Evolutionary conservation across 352 stramenopile genomes (phyloP).

Genomic region (Phytophthora crassamura): DNA sequence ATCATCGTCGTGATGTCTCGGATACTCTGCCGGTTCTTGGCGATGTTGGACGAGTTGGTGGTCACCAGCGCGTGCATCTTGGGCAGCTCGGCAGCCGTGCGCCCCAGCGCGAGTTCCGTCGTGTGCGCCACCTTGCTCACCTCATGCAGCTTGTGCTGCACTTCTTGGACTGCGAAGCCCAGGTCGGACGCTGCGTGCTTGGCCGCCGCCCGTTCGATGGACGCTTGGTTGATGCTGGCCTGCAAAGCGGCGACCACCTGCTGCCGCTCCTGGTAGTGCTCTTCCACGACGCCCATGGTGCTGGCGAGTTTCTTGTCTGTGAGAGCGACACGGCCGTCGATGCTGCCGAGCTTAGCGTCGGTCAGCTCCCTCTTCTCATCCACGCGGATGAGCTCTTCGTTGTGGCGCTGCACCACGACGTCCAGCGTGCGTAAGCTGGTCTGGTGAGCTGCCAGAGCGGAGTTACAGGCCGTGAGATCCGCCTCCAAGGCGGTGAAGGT

Average conservation of each 20-base stretch:
- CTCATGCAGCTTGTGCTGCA: conserved; percentile 55
- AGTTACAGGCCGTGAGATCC: conserved; percentile 41
- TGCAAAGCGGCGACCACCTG: conserved; percentile 36
- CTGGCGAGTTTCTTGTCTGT: conserved; percentile 57
- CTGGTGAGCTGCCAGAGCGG: conserved; percentile 40
- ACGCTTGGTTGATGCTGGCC: conserved; percentile 36
- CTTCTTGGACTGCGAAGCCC: conserved; percentile 52
- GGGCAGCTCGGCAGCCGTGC: conserved; percentile 54
- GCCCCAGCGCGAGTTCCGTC: conserved; percentile 49
- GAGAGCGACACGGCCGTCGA: conserved; percentile 49
- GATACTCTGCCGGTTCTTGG: conserved; percentile 51
- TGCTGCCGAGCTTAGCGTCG: conserved; percentile 40
- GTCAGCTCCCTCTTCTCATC: conserved; percentile 37
- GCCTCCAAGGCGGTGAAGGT: conserved; percentile 34
- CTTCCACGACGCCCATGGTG: conserved; percentile 40
- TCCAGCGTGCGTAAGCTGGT: conserved; percentile 42
- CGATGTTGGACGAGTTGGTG: conserved; percentile 49
- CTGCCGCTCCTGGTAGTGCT: conserved; percentile 56
- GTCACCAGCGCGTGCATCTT: conserved; percentile 54
- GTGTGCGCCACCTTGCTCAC: conserved; percentile 50
- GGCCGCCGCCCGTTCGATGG: conserved; percentile 47
- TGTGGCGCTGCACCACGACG: conserved; percentile 29
- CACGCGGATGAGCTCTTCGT: conserved; percentile 41
- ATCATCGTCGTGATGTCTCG: conserved; percentile 41
- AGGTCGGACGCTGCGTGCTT: conserved; percentile 45